Conservation (phyloP, 495 filamentous ascomycete genomes). For the Rostrohypoxylon terebratum region DNA sequence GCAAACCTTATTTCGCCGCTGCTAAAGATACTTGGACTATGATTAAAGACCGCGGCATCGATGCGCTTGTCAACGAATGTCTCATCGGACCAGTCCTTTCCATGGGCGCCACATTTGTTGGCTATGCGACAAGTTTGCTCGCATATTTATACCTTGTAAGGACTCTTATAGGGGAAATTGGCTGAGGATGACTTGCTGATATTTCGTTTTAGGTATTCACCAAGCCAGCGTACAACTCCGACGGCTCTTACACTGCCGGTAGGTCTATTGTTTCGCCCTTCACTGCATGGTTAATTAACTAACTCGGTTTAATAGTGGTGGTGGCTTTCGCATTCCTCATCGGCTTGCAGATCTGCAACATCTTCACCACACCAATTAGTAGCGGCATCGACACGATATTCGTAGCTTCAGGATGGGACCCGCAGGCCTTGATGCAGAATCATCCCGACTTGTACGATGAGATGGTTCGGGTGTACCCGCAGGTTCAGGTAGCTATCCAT, state of each 20-base stretch:
- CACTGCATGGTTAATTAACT: background rate
- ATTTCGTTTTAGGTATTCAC: conserved; percentile 60
- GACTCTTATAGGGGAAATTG: conserved; percentile 23
- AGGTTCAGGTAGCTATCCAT: conserved; percentile 72
- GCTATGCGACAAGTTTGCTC: conserved; percentile 81
- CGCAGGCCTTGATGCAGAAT: conserved; percentile 82
- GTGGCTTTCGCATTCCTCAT: conserved; percentile 70
- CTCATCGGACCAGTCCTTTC: conserved; percentile 90
- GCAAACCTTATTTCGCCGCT: conserved; percentile 83
- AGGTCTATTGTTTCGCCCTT: conserved; percentile 2
- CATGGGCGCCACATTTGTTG: conserved; percentile 86
- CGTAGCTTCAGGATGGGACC: conserved; percentile 88
- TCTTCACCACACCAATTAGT: conserved; percentile 85
- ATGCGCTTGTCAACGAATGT: conserved; percentile 90
- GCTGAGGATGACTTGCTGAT: conserved; percentile 21
- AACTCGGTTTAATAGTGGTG: conserved; percentile 41
- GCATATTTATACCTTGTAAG: conserved; percentile 85
- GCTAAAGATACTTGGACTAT: conserved; percentile 91
- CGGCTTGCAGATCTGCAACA: conserved; percentile 77
- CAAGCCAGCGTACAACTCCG: conserved; percentile 77
- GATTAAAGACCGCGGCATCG: conserved; percentile 91
- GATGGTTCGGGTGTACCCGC: conserved; percentile 84
- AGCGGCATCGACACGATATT: conserved; percentile 84
- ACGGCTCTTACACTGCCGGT: conserved; percentile 65
- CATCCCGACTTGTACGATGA: conserved; percentile 82